Evolutionary conservation across 768 basidiomycete genomes (phyloP).

Genomic region (Leccinum longicurvipes): DNA sequence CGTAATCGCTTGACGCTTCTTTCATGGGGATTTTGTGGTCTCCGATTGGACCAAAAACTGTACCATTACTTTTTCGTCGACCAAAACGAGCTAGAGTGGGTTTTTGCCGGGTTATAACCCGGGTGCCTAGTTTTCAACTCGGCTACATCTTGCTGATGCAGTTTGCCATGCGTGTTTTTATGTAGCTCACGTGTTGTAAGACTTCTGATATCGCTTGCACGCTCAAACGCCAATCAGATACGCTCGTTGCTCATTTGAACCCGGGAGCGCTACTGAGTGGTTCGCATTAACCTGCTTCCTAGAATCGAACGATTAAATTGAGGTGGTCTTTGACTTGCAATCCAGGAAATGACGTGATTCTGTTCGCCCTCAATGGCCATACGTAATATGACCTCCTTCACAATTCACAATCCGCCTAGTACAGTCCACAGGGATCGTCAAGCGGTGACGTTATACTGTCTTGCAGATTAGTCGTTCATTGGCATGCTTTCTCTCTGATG

Average conservation of each 20-base stretch:
- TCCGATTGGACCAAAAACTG: too few species aligned
- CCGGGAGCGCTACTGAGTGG: not conserved
- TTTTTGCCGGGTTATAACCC: too few species aligned
- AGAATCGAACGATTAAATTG: too few species aligned
- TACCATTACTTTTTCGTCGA: too few species aligned
- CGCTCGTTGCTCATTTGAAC: not conserved
- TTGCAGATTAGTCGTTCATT: not conserved
- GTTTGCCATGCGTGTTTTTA: not conserved
- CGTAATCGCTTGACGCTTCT: too few species aligned
- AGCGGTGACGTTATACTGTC: not conserved
- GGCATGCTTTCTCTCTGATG: not conserved
- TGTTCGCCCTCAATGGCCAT: not conserved
- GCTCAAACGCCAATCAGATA: not conserved
- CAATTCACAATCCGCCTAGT: not conserved
- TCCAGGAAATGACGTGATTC: not conserved
- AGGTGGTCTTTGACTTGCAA: too few species aligned
- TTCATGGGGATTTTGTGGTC: too few species aligned
- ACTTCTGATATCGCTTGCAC: not conserved
- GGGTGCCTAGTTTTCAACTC: too few species aligned
- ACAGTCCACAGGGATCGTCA: not conserved
- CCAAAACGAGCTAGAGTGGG: too few species aligned
- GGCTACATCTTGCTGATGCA: too few species aligned
- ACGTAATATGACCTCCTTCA: not conserved
- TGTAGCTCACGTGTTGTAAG: not conserved
- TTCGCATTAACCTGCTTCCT: not conserved